phyloP scores from a whole-genome alignment of 2,329 filamentous ascomycete genomes.

The Trichoderma endophyticum region DNA sequence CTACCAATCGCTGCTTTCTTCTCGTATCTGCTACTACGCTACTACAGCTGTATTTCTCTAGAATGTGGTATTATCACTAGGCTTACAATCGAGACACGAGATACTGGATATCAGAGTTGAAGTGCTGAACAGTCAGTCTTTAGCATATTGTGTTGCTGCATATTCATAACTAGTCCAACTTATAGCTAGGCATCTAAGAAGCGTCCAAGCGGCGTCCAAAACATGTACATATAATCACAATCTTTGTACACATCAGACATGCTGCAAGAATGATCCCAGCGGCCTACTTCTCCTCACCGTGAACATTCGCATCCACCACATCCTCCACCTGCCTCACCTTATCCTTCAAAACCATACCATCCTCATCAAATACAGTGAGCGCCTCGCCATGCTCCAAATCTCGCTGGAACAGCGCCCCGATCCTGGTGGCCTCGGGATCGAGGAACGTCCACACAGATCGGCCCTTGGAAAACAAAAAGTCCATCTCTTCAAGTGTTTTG shows the following conservation, averaged over 20 bases:
- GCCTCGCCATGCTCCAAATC: conserved; percentile 16
- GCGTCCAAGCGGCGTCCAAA: too few species aligned
- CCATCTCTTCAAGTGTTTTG: conserved; percentile 18
- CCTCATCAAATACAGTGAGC: conserved; percentile 16
- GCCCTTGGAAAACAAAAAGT: conserved; percentile 16
- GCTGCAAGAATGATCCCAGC: background rate
- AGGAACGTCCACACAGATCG: conserved; percentile 2
- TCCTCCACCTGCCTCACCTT: conserved; percentile 8
- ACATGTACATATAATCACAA: background rate
- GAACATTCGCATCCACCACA: background rate
- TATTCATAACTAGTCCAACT: background rate
- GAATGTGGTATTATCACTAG: too few species aligned
- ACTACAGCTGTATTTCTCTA: too few species aligned
- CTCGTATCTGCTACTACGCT: too few species aligned
- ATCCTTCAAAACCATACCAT: conserved; percentile 5
- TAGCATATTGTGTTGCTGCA: too few species aligned
- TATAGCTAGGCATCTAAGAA: background rate
- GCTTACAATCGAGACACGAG: too few species aligned
- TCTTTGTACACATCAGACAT: background rate
- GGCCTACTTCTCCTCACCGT: background rate
- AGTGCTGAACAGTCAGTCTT: too few species aligned
- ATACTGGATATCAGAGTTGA: too few species aligned
- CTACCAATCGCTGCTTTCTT: background rate
- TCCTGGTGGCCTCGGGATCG: conserved; percentile 14
- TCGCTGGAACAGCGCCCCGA: conserved; percentile 7